Percentiles rank a stretch among this genome's conserved stretches.
These are phyloP conservation scores for Oryza coarctata DNA, from an alignment of 176 grass and related monocot species.

Conservation along the genomic window DNA sequence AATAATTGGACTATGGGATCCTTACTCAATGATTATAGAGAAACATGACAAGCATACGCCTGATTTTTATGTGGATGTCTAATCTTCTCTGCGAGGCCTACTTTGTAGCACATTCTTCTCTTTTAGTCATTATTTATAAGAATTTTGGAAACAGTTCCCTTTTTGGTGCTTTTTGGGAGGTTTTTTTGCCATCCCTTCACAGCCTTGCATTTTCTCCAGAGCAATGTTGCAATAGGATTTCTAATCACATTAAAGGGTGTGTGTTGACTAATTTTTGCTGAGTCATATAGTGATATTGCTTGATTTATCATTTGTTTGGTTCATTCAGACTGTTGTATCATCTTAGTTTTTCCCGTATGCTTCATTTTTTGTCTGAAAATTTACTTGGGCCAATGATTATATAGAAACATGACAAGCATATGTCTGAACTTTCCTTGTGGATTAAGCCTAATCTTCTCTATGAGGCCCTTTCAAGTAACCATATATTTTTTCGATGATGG, in stretches of 20 bases:
- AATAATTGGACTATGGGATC: background rate
- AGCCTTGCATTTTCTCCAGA: background rate
- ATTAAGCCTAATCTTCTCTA: conserved; percentile 12
- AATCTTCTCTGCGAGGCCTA: conserved; percentile 32
- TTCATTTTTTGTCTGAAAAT: background rate
- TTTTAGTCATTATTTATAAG: too few species aligned
- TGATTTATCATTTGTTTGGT: background rate
- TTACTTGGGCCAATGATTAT: conserved; percentile 3
- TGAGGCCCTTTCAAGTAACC: background rate
- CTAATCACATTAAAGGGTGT: background rate
- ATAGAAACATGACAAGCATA: conserved; percentile 20
- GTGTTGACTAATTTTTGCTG: background rate
- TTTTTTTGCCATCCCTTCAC: background rate
- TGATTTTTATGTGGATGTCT: conserved; percentile 25
- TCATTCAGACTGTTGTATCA: background rate
- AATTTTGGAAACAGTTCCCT: too few species aligned
- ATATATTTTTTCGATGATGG: background rate
- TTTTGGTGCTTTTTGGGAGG: background rate
- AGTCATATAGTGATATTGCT: background rate
- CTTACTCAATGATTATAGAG: background rate
- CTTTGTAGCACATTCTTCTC: background rate
- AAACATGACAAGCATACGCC: conserved; percentile 46
- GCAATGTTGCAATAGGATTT: background rate
- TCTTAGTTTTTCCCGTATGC: background rate
- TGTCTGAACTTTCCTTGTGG: background rate